phyloP scores from a whole-genome alignment of 139 green algal genomes.

The Coelastrella sp. region DNA sequence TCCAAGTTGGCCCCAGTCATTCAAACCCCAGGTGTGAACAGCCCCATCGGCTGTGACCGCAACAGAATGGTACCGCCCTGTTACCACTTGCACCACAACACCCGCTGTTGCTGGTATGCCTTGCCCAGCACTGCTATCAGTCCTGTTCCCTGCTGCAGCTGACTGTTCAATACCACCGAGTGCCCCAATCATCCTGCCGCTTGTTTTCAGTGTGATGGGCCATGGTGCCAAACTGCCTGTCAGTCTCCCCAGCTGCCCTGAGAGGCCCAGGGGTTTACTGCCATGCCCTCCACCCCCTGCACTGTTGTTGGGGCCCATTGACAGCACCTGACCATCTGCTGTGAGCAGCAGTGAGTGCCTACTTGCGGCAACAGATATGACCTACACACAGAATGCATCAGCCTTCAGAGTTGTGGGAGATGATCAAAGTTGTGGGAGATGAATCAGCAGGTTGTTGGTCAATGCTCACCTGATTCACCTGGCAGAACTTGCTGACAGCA shows the following conservation, averaged over 20 bases:
- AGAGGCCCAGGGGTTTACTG: conserved; percentile 60
- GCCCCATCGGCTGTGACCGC: conserved; percentile 58
- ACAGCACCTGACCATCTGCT: conserved; percentile 55
- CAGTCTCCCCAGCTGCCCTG: conserved; percentile 68
- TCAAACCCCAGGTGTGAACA: conserved; percentile 75
- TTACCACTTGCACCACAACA: conserved; percentile 34
- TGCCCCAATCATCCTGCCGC: not conserved
- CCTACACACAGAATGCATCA: conserved; percentile 9
- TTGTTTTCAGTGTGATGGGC: not conserved
- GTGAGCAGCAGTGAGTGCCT: conserved; percentile 53
- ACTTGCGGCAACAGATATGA: conserved; percentile 52
- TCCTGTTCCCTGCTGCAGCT: not conserved
- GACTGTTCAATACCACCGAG: not conserved
- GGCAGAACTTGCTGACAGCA: too few species aligned
- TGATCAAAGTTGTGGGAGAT: too few species aligned
- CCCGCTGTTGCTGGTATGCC: not conserved
- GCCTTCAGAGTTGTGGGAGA: too few species aligned
- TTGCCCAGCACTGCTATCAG: not conserved
- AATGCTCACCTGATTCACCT: too few species aligned
- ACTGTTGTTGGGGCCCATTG: conserved; percentile 71
- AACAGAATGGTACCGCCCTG: conserved; percentile 63
- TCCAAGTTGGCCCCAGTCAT: conserved; percentile 80
- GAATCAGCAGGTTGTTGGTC: too few species aligned
- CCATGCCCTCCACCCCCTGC: conserved; percentile 71
- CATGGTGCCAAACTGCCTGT: conserved; percentile 24